Conservation (phyloP, 768 basidiomycete genomes). For the Suillus bovinus region DNA sequence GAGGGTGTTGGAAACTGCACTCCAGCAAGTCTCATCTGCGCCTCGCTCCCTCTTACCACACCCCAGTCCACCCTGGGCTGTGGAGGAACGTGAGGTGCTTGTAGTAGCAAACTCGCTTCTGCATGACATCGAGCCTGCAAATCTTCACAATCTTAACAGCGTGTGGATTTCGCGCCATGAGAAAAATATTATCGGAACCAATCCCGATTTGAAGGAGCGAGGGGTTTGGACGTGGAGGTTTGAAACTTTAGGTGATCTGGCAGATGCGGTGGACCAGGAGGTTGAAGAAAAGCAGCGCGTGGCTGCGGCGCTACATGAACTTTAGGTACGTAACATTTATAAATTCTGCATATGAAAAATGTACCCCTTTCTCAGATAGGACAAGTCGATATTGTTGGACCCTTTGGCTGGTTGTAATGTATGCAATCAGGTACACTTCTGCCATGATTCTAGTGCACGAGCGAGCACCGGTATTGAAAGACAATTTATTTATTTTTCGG, state of each 20-base stretch:
- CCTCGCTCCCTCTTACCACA: constrained; percentile 22
- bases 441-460: neutral
- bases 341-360: neutral
- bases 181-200: constrained; percentile 29
- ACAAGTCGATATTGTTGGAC: neutral
- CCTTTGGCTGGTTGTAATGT: neutral
- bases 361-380: neutral
- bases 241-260: constrained; percentile 59
- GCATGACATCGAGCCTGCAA: constrained; percentile 69
- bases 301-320: neutral
- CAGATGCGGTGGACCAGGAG: constrained; percentile 54
- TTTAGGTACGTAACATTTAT: neutral
- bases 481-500: too few species aligned
- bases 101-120: constrained; percentile 66
- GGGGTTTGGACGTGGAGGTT: constrained; percentile 54
- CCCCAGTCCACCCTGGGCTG: constrained; percentile 14
- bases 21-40: constrained; percentile 26
- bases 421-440: neutral
- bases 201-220: constrained; percentile 44
- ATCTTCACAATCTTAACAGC: constrained; percentile 51
- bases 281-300: neutral
- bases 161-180: constrained; percentile 63
- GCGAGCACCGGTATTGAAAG: too few species aligned
- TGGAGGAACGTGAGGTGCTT: constrained; percentile 48
- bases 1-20: constrained; percentile 35